phyloP scores from a whole-genome alignment of 1,284 basidiomycete genomes.

The Puccinia polysora region DNA sequence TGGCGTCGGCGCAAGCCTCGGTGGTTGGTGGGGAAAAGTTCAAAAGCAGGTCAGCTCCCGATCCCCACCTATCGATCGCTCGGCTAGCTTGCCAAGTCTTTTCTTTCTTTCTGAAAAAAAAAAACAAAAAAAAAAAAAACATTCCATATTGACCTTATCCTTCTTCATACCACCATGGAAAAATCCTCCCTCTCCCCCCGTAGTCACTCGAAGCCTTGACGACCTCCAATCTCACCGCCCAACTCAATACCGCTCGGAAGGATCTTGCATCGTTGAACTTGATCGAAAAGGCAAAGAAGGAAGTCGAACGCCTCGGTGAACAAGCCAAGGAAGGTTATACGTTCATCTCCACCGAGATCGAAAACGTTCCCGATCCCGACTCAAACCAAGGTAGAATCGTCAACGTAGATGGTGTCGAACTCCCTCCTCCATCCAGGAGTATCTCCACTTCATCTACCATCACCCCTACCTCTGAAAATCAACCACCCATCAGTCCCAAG shows the following conservation, averaged over 20 bases:
- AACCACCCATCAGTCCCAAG: neutral
- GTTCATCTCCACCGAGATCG: slow-evolving; percentile 10
- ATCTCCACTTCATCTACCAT: slow-evolving; percentile 1
- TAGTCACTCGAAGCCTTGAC: slow-evolving; percentile 15
- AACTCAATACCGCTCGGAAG: slow-evolving; percentile 5
- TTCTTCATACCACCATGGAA: neutral
- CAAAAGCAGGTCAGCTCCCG: slow-evolving; percentile 9
- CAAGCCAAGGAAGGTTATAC: slow-evolving; percentile 26
- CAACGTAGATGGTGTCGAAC: slow-evolving; percentile 19
- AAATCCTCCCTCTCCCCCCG: neutral
- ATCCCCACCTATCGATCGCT: neutral
- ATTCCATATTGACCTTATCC: no score
- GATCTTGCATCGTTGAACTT: slow-evolving; percentile 18
- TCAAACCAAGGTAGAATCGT: slow-evolving; percentile 6
- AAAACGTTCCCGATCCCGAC: slow-evolving; percentile 4
- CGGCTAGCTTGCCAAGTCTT: no score
- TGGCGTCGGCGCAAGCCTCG: slow-evolving; percentile 7
- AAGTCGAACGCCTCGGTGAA: slow-evolving; percentile 29
- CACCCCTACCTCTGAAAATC: neutral
- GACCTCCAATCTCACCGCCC: neutral
- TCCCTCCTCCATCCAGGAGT: neutral
- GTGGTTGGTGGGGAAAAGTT: slow-evolving; percentile 37
- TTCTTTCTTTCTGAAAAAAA: no score
- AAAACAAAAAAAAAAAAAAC: no score
- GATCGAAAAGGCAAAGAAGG: slow-evolving; percentile 33